Percentiles rank a stretch among this genome's conserved stretches.
Evolutionary conservation across 2,329 filamentous ascomycete genomes (phyloP).

Genomic region (Ciborinia camelliae): DNA sequence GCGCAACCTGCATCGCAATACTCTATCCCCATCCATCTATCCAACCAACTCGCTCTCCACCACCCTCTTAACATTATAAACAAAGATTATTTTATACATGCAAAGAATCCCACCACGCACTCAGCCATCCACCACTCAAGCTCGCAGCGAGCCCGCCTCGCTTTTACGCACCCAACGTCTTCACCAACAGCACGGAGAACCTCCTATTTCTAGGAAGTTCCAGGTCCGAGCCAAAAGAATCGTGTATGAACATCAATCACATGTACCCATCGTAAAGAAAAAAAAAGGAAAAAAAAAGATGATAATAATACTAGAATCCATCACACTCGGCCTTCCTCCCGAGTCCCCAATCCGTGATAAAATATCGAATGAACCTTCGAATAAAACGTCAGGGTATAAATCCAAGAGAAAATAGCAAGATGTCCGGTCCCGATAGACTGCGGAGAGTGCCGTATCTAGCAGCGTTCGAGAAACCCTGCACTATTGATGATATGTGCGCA

Average conservation of each 20-base stretch:
- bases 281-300: not conserved
- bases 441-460: not conserved
- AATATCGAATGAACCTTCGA: not conserved
- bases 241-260: conserved; percentile 19
- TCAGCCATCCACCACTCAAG: not conserved
- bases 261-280: conserved; percentile 8
- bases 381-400: conserved; percentile 12
- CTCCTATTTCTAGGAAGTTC: not conserved
- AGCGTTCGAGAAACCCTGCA: not conserved
- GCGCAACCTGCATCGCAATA: not conserved
- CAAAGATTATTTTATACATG: not conserved
- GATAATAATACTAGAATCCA: not conserved
- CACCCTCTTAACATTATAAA: not conserved
- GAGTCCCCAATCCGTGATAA: not conserved
- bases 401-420: not conserved
- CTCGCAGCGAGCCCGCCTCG: not conserved
- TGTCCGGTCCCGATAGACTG: not conserved
- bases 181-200: not conserved
- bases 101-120: not conserved
- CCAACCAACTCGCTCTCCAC: not conserved
- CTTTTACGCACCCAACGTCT: not conserved
- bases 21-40: not conserved
- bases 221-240: conserved; percentile 12
- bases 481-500: not conserved
- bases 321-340: not conserved